These are phyloP conservation scores for Centrapalus pauciflorus DNA, from an alignment of 129 eudicot genomes.

Conservation along the genomic window DNA sequence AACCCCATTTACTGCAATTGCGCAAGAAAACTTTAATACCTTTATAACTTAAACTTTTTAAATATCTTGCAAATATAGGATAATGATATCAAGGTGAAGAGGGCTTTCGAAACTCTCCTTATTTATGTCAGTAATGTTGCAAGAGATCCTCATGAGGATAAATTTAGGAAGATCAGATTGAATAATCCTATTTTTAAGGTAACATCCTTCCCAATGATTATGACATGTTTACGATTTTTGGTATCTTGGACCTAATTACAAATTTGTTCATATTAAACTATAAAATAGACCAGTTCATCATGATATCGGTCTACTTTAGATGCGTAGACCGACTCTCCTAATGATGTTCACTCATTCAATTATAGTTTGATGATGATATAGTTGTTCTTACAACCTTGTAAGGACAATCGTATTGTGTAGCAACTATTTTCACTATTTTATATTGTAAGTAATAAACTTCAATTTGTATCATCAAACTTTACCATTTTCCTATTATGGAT, in stretches of 20 bases:
- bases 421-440: too few relatives aligned
- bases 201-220: not conserved
- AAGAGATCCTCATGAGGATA: conserved; percentile 65
- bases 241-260: too few relatives aligned
- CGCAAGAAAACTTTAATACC: not conserved
- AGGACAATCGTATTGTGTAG: too few relatives aligned
- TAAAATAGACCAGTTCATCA: not conserved
- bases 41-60: not conserved
- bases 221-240: not conserved
- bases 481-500: too few relatives aligned
- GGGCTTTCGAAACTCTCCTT: conserved; percentile 73
- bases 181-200: conserved; percentile 83
- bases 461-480: too few relatives aligned
- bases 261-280: too few relatives aligned
- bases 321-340: not conserved
- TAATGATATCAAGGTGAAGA: conserved; percentile 47
- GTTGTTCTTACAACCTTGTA: too few relatives aligned
- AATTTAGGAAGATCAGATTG: conserved; percentile 69
- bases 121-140: conserved; percentile 61
- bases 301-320: not conserved
- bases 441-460: too few relatives aligned
- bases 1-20: not conserved
- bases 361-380: too few relatives aligned
- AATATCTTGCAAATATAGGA: conserved; percentile 37
- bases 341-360: too few relatives aligned